Evolutionary conservation across 1,139 yeast genomes (phyloP).

Genomic region (Suhomyces choctaworum): DNA sequence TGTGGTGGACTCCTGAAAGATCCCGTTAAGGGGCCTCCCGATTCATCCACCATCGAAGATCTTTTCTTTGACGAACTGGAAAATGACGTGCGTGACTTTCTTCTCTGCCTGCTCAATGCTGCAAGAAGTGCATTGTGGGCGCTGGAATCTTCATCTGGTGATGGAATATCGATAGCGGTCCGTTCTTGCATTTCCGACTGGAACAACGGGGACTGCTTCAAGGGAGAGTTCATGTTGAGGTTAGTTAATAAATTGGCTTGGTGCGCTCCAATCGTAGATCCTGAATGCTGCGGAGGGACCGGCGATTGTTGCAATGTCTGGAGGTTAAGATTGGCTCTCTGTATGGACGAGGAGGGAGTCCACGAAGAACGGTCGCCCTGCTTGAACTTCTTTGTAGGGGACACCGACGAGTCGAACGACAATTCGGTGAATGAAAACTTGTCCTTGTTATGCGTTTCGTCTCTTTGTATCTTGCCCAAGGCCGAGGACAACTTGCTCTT

Average conservation of each 20-base stretch:
- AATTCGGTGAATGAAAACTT: constrained; percentile 37
- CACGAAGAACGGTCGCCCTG: constrained; percentile 17
- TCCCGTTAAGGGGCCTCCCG: constrained; percentile 1
- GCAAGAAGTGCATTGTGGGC: constrained; percentile 49
- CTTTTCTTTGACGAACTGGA: constrained; percentile 14
- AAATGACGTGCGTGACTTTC: constrained; percentile 24
- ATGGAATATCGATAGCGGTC: constrained; percentile 22
- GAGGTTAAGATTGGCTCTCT: constrained; percentile 36
- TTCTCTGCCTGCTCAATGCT: constrained; percentile 35
- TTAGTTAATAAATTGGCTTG: constrained; percentile 5
- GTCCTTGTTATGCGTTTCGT: constrained; percentile 13
- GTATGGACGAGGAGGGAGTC: constrained; percentile 26
- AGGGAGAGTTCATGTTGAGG: constrained; percentile 15
- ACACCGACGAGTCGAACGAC: constrained; percentile 30
- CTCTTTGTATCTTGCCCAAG: constrained; percentile 37
- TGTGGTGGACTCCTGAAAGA: constrained; percentile 5
- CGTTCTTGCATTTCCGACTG: constrained; percentile 14
- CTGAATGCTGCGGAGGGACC: constrained; percentile 14
- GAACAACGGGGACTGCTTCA: constrained; percentile 29
- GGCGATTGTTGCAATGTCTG: constrained; percentile 43
- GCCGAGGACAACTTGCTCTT: constrained; percentile 43
- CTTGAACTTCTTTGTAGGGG: constrained; percentile 29
- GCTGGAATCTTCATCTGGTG: constrained; percentile 42
- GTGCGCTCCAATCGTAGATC: constrained; percentile 1
- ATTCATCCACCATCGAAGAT: constrained; percentile 6